phyloP scores from a whole-genome alignment of 208 protist species.

The Novymonas esmeraldas region DNA sequence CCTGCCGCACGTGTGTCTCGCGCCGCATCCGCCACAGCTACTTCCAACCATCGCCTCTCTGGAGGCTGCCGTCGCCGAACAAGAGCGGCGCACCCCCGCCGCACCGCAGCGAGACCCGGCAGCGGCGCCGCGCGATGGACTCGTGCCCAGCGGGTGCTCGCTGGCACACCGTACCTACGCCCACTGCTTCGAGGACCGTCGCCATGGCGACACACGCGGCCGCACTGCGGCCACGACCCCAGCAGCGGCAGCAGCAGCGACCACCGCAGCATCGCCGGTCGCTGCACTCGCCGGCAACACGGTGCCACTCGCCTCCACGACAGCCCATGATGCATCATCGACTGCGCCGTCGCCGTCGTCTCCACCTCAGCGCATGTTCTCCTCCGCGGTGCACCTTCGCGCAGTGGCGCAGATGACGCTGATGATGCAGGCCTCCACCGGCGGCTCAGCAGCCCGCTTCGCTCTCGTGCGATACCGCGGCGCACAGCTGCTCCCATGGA shows the following conservation, averaged over 20 bases:
- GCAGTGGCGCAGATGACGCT: conserved; percentile 31
- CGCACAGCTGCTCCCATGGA: conserved; percentile 15
- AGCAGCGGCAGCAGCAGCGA: not conserved
- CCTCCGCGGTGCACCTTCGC: conserved; percentile 18
- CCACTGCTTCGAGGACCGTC: not conserved
- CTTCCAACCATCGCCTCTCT: conserved; percentile 18
- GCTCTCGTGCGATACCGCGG: conserved; percentile 18
- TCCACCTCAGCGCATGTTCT: conserved; percentile 3
- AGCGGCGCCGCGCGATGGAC: not conserved
- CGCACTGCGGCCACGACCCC: not conserved
- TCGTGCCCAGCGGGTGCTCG: conserved; percentile 2
- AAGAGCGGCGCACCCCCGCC: not conserved
- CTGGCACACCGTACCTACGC: conserved; percentile 1
- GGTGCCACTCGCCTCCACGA: not conserved
- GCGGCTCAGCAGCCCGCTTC: conserved; percentile 17
- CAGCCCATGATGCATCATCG: not conserved
- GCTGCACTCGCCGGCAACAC: not conserved
- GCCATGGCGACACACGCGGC: not conserved
- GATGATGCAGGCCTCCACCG: conserved; percentile 18
- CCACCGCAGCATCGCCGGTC: not conserved
- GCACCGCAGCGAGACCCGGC: not conserved
- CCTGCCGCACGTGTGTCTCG: conserved; percentile 11
- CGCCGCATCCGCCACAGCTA: not conserved
- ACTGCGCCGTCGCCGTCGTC: not conserved
- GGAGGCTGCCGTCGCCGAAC: conserved; percentile 7